Evolutionary conservation across 169 alveolate genomes (phyloP).

Genomic region (Plasmodium vinckei): DNA sequence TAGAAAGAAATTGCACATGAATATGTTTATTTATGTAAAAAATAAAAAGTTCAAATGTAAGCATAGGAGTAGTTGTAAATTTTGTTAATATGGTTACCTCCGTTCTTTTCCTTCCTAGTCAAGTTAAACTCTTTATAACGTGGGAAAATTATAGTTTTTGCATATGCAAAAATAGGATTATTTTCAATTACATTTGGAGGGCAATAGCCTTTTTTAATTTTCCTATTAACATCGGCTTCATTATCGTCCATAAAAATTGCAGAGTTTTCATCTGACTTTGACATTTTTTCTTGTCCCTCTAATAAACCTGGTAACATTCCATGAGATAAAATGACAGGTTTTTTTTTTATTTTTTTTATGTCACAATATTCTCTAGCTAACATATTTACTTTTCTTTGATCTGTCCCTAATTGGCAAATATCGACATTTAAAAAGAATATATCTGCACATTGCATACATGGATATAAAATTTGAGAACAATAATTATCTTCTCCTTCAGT

Average conservation of each 20-base stretch:
- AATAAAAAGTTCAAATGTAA: too few relatives aligned
- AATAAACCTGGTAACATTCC: conserved; percentile 96
- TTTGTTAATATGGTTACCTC: conserved; percentile 84
- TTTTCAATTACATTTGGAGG: conserved; percentile 92
- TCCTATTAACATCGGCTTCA: conserved; percentile 93
- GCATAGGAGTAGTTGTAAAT: too few relatives aligned
- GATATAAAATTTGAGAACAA: conserved; percentile 93
- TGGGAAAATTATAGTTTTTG: conserved; percentile 90
- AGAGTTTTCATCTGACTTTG: conserved; percentile 95
- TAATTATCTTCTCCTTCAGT: conserved; percentile 96
- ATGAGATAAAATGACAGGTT: conserved; percentile 96
- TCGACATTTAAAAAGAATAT: conserved; percentile 98
- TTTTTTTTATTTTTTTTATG: conserved; percentile 84
- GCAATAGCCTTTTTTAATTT: conserved; percentile 97
- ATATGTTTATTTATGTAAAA: too few relatives aligned
- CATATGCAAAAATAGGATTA: conserved; percentile 97
- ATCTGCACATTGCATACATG: conserved; percentile 99
- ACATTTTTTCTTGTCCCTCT: conserved; percentile 98
- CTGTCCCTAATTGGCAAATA: conserved; percentile 98
- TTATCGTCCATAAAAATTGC: conserved; percentile 99
- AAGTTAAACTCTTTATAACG: conserved; percentile 81
- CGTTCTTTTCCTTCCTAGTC: conserved; percentile 87
- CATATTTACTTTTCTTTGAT: conserved; percentile 99
- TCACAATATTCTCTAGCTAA: conserved; percentile 96
- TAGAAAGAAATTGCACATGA: background rate